Base-by-base conservation (phyloP, 192 early-diverging fungal genomes). In the Coemansia pectinata region DNA sequence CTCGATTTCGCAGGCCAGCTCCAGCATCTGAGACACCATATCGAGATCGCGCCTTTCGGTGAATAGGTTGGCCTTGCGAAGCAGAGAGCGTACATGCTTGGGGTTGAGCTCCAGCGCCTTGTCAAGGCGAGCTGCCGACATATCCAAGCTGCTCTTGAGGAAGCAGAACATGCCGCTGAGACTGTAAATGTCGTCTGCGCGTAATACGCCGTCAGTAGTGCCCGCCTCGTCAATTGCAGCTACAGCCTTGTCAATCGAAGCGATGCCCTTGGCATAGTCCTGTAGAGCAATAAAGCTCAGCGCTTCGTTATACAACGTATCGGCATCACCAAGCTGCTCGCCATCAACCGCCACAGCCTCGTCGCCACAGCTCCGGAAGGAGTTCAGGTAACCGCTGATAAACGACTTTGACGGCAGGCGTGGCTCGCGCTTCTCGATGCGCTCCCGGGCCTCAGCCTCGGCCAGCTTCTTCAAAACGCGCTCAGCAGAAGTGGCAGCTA, bases 321-420 rank as follows among this genome's bases (percentile, higher is more conserved):
- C 82, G 3, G 74, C 87, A 52, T 83, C 71, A 19, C 64, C 47
- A 47, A 79, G 59, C 34, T 70, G 31, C 44, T 62, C 64, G 23
- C 66, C 80, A 0, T 70, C 84, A 4, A 47, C 64, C 1, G 74
- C 70, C 0, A 31, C 63, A 3, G 77, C 79, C 47, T 62, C 63
- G 47, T 70, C 77, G 41, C 76, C 76, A 50, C 40, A 61, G 69
- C 78, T 79, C 27, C 89, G 82, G 86, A 97, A 98, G 12, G 96
- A 95, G 72, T 98, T 96, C 73, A 99, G 87, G 78, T 96, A 99
- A 4, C 94, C 94, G 34, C 85, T 86, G 73, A 97, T 92, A 76
- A 97, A 98, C 39, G 94, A 95, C 73, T 87, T 85, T 7, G 94
- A 96, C n/a, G 96, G 97, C 58, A 99, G 80, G 9, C 87, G 87